A percentile compares a stretch with the other conserved stretches of the same genome.
These are phyloP conservation scores for Mycena pura DNA, from an alignment of 768 basidiomycete species.

Conservation along the genomic window DNA sequence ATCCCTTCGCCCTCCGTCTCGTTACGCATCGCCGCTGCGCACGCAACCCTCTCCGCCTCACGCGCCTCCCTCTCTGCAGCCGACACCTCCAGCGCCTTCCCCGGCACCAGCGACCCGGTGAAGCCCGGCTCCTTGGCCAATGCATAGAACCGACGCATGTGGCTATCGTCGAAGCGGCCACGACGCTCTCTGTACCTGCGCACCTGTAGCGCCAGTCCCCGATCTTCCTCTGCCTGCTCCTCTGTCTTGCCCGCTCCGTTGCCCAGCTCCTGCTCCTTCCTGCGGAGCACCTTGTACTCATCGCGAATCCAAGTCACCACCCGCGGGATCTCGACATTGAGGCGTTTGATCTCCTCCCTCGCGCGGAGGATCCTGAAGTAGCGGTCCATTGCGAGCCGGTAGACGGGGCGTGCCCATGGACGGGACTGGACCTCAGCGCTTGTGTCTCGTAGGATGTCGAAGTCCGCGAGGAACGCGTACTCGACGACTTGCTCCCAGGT, in stretches of 20 bases:
- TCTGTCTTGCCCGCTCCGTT: neutral
- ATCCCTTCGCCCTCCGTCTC: neutral
- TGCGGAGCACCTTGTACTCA: neutral
- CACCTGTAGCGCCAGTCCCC: too few relatives aligned
- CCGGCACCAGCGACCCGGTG: neutral
- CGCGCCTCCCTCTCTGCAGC: neutral
- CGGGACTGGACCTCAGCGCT: neutral
- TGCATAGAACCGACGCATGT: neutral
- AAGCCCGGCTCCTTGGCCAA: neutral
- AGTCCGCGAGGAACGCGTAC: too few relatives aligned
- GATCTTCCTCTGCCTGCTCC: neutral
- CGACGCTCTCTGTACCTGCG: neutral
- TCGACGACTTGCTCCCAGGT: constrained; percentile 29
- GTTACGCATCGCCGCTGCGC: neutral
- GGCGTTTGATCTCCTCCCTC: too few relatives aligned
- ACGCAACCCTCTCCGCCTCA: neutral
- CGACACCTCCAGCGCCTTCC: neutral
- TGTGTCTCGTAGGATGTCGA: constrained; percentile 25
- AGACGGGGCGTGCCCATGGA: constrained; percentile 17
- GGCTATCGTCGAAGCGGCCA: neutral
- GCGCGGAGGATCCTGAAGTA: too few relatives aligned
- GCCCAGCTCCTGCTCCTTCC: neutral
- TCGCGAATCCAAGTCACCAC: too few relatives aligned
- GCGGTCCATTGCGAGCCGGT: too few relatives aligned
- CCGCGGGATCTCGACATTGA: too few relatives aligned